Base-by-base conservation (phyloP, 768 basidiomycete genomes). In the Termitomyces sp. region DNA sequence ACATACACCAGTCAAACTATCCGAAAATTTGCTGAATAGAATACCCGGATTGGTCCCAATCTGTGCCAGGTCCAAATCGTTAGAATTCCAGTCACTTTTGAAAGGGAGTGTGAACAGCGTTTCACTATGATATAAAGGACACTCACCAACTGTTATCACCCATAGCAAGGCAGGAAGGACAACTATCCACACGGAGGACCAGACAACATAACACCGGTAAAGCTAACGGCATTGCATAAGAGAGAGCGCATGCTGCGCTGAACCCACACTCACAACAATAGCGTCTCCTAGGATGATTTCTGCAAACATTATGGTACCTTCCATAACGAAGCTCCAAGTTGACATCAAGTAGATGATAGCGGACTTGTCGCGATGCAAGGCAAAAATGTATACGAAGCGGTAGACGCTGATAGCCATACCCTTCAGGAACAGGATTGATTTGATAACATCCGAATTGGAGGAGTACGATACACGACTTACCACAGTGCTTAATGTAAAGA, bases 161-260 rank as follows among this genome's bases (percentile, higher is more conserved):
- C 36, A 55, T 5, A 55, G 46, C 22, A 55, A n/a, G n/a, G 46
- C 24, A 39, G 55, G 55, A 47, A 55, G 24, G 16, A 55, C 12
- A 27, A 48, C 2, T 2, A 55, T 20, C 31, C 10, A 34, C 12
- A 47, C 24, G 18, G 44, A 49, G 20, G 48, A 37, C 55, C 55
- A 56, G 22, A 47, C 55, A 4, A 56, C 12, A 22, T 56, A 48
- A 16, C 46, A 56, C 27, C 55, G 26, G 26, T 56, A 48, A 6
- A 56, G 16, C 55, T 56, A 16, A 4, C 7, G 13, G n/a, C 22
- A n/a, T 6, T 32, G 9, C 9, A 31, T 16, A 53, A 43, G 39
- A 32, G 20, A n/a, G 18, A 29, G 32, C 1, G 5, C n/a, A 8
- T 5, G 4, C 26, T n/a, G 12, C 26, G 6, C n/a, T 49, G 12